These are phyloP conservation scores for Globisporangium sylvaticum DNA, from an alignment of 352 stramenopile genomes.

Conservation along the genomic window DNA sequence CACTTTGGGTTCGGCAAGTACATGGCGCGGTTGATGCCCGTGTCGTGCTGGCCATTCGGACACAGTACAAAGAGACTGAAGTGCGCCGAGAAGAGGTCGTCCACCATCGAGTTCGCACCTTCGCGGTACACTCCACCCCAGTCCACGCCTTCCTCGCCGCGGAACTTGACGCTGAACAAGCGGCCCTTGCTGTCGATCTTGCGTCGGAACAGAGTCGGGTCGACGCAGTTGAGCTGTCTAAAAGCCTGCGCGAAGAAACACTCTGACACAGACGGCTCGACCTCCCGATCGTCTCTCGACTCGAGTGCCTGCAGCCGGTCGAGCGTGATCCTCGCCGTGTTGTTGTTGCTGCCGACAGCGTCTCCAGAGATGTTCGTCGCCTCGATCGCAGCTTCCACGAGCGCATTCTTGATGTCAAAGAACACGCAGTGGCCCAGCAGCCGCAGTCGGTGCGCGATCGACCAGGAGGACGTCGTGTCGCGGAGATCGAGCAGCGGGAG, in stretches of 20 bases:
- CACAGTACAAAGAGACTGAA: conserved; percentile 85
- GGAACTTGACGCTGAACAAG: conserved; percentile 89
- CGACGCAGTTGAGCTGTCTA: conserved; percentile 82
- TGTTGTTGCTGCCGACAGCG: conserved; percentile 42
- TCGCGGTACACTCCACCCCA: conserved; percentile 89
- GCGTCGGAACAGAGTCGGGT: conserved; percentile 79
- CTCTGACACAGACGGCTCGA: conserved; percentile 85
- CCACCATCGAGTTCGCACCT: conserved; percentile 86
- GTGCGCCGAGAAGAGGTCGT: conserved; percentile 83
- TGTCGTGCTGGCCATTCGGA: conserved; percentile 86
- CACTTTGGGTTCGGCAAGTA: conserved; percentile 88
- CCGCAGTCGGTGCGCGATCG: conserved; percentile 63
- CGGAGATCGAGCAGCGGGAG: conserved; percentile 75
- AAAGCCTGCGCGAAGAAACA: conserved; percentile 95
- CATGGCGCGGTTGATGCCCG: conserved; percentile 80
- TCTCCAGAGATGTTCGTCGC: conserved; percentile 59
- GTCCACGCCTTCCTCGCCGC: conserved; percentile 85
- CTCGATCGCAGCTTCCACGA: conserved; percentile 81
- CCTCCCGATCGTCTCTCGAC: conserved; percentile 82
- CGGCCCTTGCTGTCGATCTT: conserved; percentile 89
- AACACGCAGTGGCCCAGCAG: conserved; percentile 84
- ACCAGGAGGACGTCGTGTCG: conserved; percentile 68
- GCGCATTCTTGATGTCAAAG: conserved; percentile 77
- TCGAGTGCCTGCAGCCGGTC: conserved; percentile 83
- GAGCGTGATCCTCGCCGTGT: conserved; percentile 77